Conservation (phyloP, 2,329 filamentous ascomycete species). For the Emericellopsis atlantica region DNA sequence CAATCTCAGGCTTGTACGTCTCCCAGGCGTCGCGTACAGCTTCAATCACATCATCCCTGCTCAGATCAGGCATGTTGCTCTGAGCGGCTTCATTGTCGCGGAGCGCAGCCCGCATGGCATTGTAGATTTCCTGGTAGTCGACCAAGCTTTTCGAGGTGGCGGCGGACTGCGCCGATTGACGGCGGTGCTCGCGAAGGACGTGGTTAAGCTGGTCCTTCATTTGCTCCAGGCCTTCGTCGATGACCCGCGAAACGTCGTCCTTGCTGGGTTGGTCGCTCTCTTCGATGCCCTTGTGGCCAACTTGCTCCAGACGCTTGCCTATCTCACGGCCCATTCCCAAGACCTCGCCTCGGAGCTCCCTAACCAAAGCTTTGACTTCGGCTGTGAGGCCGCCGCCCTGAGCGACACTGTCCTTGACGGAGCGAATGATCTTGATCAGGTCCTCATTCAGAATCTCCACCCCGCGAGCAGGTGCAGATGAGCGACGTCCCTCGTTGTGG, state of each 20-base stretch:
- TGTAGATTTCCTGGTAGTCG: constrained; percentile 77
- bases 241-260: constrained; percentile 61
- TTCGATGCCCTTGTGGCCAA: constrained; percentile 30
- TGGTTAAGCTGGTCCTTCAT: constrained; percentile 76
- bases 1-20: constrained; percentile 85
- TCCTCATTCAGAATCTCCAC: constrained; percentile 61
- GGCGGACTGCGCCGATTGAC: constrained; percentile 52
- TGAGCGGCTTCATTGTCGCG: constrained; percentile 42
- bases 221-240: constrained; percentile 69
- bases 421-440: constrained; percentile 67
- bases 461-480: constrained; percentile 27
- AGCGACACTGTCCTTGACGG: constrained; percentile 82
- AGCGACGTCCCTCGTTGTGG: constrained; percentile 25
- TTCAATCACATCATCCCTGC: constrained; percentile 72
- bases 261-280: constrained; percentile 41
- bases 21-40: constrained; percentile 89
- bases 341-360: constrained; percentile 83
- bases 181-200: constrained; percentile 62
- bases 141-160: constrained; percentile 47
- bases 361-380: constrained; percentile 81
- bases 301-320: constrained; percentile 71
- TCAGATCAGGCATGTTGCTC: constrained; percentile 32
- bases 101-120: constrained; percentile 65
- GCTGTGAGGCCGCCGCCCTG: constrained; percentile 82
- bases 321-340: constrained; percentile 90